These are phyloP conservation scores for Solanum tarapatanum DNA, from an alignment of 257 asterid species.

Conservation along the genomic window DNA sequence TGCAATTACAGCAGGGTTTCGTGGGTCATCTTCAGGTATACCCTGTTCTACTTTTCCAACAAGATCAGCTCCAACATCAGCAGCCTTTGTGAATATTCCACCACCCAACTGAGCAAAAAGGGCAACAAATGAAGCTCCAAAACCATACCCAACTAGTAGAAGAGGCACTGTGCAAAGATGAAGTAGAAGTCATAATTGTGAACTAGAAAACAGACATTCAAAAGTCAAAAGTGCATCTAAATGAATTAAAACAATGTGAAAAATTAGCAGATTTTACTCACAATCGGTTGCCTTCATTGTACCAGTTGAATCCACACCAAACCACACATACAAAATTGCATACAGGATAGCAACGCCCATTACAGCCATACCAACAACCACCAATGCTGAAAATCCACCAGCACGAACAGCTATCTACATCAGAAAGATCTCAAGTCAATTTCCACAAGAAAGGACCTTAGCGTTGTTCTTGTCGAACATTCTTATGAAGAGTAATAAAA, in stretches of 20 bases:
- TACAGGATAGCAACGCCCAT: constrained; percentile 84
- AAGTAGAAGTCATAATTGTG: background rate
- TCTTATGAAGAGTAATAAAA: constrained; percentile 7
- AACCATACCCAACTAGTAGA: constrained; percentile 97
- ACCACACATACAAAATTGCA: constrained; percentile 74
- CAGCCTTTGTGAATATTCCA: constrained; percentile 94
- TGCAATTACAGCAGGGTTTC: constrained; percentile 98
- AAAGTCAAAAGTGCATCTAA: background rate
- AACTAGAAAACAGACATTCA: background rate
- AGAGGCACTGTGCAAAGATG: constrained; percentile 66
- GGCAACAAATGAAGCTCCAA: constrained; percentile 99
- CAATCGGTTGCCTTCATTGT: constrained; percentile 86
- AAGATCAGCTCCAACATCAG: constrained; percentile 99
- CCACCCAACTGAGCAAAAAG: constrained; percentile 99
- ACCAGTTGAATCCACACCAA: constrained; percentile 87
- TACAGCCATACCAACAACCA: constrained; percentile 98
- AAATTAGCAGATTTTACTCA: constrained; percentile 31
- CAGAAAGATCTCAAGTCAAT: constrained; percentile 12
- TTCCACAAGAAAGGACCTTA: background rate
- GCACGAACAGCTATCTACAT: constrained; percentile 96
- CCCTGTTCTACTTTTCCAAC: constrained; percentile 99
- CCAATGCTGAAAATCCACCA: constrained; percentile 97
- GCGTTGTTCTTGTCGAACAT: constrained; percentile 2
- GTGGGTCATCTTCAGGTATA: constrained; percentile 98
- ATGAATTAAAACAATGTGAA: background rate